Evolutionary conservation across 805 yeast genomes (phyloP).

Genomic region (Pichia ethanolica): DNA sequence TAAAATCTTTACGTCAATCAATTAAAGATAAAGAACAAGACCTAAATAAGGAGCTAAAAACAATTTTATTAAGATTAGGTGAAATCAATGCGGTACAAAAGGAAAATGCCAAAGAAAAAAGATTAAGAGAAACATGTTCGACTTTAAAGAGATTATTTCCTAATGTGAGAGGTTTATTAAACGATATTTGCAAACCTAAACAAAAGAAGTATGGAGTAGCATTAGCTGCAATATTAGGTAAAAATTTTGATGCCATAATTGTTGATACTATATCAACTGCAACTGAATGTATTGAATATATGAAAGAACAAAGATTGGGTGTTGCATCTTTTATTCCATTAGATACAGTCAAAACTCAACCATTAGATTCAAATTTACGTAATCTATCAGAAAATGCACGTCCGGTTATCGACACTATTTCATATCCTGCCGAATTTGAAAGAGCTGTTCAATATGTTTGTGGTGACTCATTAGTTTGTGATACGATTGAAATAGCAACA

Average conservation of each 20-base stretch:
- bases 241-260: slow-evolving; percentile 70
- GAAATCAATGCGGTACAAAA: slow-evolving; percentile 71
- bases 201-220: slow-evolving; percentile 69
- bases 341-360: slow-evolving; percentile 57
- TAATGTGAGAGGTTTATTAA: slow-evolving; percentile 75
- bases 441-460: slow-evolving; percentile 75
- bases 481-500: slow-evolving; percentile 60
- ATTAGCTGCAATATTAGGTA: slow-evolving; percentile 69
- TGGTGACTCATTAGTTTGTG: slow-evolving; percentile 74
- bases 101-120: slow-evolving; percentile 64
- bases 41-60: slow-evolving; percentile 56
- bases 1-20: slow-evolving; percentile 32
- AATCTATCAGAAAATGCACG: slow-evolving; percentile 45
- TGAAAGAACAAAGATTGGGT: slow-evolving; percentile 83
- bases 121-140: slow-evolving; percentile 64
- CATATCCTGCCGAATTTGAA: slow-evolving; percentile 59
- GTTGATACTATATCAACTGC: slow-evolving; percentile 74
- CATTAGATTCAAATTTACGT: slow-evolving; percentile 49
- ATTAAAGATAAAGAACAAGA: slow-evolving; percentile 44
- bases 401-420: slow-evolving; percentile 69
- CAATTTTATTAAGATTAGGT: slow-evolving; percentile 51
- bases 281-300: slow-evolving; percentile 64
- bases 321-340: slow-evolving; percentile 83
- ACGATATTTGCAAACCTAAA: slow-evolving; percentile 72
- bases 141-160: slow-evolving; percentile 69